Base-by-base conservation (phyloP, 129 eudicot species). In the Flaveria sonorensis region DNA sequence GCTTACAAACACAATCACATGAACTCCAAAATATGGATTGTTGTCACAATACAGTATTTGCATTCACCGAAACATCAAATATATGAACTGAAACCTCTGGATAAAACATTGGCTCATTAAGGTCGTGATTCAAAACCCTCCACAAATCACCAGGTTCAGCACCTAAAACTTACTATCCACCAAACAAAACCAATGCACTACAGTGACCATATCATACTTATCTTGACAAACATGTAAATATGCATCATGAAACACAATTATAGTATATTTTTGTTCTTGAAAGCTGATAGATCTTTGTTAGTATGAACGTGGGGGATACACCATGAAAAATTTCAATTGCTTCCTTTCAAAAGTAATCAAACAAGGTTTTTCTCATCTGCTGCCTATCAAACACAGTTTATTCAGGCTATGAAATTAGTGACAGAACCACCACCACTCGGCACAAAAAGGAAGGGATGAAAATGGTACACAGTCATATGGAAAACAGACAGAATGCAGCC, bases 391-490 rank as follows among this genome's bases (percentile, higher is more conserved):
- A 52, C 66, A 32, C 39, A 53, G 36, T 48, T 79, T 61, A 79
- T 39, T 71, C 77, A 36, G 6, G 52, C 82, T 61, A 26, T 1
- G 13, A 40, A 46, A 69, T 23, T 23, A 26, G 20, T 15, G 56
- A 68, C 32, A 3, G 40, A 60, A 74, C 46, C 59, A 74, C 60
- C 59, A 60, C 70, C 70, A 36, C 24, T 75, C 3, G 24, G 48
- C 43, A 70, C 46, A 24, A 36, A 60, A 59, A 15, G 74, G 3
- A 36, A 18, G 66, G 23, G 67, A n/a, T 10, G 45, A 76, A 47
- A 55, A 63, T 70, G 76, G 55, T 60, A 78, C 72, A 70, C 40
- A 71, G 32, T 79, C 83, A 30, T 11, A 24, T 28, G 1, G 28
- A 32, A 71, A 47, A 79, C 72, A 30, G 66, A 78, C 39, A 70